Percentiles rank a stretch among this genome's conserved stretches.
phyloP scores from a whole-genome alignment of 306 rosid genomes.

The Prinsepia uniflora region DNA sequence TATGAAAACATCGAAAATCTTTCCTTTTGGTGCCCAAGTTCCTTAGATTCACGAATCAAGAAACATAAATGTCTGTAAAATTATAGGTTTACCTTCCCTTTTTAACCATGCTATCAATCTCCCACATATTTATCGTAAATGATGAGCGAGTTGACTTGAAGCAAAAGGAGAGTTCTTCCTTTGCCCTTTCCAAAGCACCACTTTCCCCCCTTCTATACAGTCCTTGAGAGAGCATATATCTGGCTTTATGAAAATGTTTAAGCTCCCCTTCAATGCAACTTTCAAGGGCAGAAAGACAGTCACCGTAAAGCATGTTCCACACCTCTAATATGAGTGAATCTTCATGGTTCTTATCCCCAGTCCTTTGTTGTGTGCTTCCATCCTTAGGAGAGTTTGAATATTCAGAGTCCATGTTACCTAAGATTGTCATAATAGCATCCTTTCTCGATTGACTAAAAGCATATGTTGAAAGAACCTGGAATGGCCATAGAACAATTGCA shows the following conservation, averaged over 20 bases:
- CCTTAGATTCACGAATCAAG: slow-evolving; percentile 6
- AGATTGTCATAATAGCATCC: slow-evolving; percentile 50
- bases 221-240: slow-evolving; percentile 94
- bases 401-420: slow-evolving; percentile 40
- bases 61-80: slow-evolving; percentile 16
- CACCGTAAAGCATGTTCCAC: slow-evolving; percentile 78
- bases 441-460: slow-evolving; percentile 56
- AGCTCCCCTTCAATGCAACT: slow-evolving; percentile 96
- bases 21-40: background rate
- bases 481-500: slow-evolving; percentile 24
- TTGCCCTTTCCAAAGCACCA: slow-evolving; percentile 77
- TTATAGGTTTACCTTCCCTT: slow-evolving; percentile 71
- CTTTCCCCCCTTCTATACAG: slow-evolving; percentile 67
- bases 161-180: slow-evolving; percentile 96
- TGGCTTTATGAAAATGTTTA: slow-evolving; percentile 96
- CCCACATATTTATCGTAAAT: slow-evolving; percentile 99
- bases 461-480: slow-evolving; percentile 72
- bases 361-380: slow-evolving; percentile 28
- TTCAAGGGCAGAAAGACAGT: slow-evolving; percentile 88
- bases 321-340: slow-evolving; percentile 53
- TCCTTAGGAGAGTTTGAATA: slow-evolving; percentile 37
- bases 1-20: no score
- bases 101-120: slow-evolving; percentile 88
- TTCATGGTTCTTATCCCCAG: slow-evolving; percentile 50
- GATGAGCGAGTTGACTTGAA: slow-evolving; percentile 95